Conservation (phyloP, 352 stramenopile genomes). For the Phytophthora palmivora region DNA sequence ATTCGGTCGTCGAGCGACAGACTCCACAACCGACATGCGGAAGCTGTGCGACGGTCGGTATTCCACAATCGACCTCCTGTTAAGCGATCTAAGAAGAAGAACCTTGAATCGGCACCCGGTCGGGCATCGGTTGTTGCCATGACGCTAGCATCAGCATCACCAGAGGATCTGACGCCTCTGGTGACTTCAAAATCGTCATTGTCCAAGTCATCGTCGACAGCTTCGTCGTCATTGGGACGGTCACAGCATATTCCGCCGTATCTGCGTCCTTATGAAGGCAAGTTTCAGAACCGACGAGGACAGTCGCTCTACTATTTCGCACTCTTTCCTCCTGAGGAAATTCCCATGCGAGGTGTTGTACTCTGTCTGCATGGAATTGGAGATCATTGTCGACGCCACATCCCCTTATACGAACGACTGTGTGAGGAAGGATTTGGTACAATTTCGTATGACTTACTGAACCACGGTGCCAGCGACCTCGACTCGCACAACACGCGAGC, state of each 20-base stretch:
- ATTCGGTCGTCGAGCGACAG: constrained; percentile 3
- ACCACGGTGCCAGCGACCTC: constrained; percentile 55
- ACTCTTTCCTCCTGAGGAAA: constrained; percentile 46
- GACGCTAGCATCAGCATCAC: constrained; percentile 29
- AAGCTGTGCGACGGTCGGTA: constrained; percentile 7
- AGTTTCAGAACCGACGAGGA: constrained; percentile 46
- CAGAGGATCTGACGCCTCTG: constrained; percentile 16
- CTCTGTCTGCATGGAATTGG: constrained; percentile 63
- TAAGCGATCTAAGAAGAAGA: constrained; percentile 13
- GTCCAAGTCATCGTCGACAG: constrained; percentile 21
- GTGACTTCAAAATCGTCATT: constrained; percentile 20
- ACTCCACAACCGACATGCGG: constrained; percentile 11
- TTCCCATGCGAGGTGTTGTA: constrained; percentile 49
- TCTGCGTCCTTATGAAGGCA: constrained; percentile 41
- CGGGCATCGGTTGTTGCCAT: constrained; percentile 29
- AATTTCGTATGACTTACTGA: constrained; percentile 60
- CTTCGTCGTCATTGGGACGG: constrained; percentile 18
- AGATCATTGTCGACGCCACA: constrained; percentile 58
- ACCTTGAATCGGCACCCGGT: constrained; percentile 16
- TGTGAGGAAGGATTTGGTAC: constrained; percentile 53
- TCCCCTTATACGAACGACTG: constrained; percentile 52
- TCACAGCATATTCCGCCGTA: constrained; percentile 27
- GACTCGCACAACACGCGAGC: constrained; percentile 36
- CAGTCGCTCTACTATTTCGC: constrained; percentile 57
- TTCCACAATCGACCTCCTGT: constrained; percentile 7